These are phyloP conservation scores for Davidsoniella australis DNA, from an alignment of 2,329 filamentous ascomycete genomes.

Conservation along the genomic window DNA sequence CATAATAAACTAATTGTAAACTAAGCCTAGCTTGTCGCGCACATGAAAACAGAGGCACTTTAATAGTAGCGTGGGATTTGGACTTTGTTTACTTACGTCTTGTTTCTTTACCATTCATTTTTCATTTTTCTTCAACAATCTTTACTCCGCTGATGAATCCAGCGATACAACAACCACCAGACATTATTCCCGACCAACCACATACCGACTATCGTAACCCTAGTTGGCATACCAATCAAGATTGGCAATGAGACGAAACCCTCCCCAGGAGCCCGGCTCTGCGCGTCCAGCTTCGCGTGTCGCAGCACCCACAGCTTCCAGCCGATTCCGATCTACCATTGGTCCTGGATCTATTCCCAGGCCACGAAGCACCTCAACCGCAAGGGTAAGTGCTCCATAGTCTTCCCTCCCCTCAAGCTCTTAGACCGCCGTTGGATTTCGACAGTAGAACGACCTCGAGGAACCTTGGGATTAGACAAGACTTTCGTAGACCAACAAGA, in stretches of 20 bases:
- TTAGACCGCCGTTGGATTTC: no score
- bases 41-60: background rate
- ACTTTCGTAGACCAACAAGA: slow-evolving; percentile 19
- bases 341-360: slow-evolving; percentile 7
- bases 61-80: no score
- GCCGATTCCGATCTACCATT: slow-evolving; percentile 9
- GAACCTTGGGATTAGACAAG: background rate
- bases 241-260: slow-evolving; percentile 7
- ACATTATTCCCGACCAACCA: background rate
- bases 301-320: slow-evolving; percentile 6
- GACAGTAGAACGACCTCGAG: no score
- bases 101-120: no score
- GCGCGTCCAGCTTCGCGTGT: slow-evolving; percentile 11
- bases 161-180: background rate
- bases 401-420: no score
- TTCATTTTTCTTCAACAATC: no score
- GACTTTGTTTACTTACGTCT: background rate
- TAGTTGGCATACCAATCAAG: no score
- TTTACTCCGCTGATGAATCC: background rate
- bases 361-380: slow-evolving; percentile 5
- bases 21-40: background rate
- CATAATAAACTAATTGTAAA: no score
- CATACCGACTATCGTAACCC: background rate
- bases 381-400: slow-evolving; percentile 4
- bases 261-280: slow-evolving; percentile 8